Percentiles rank a stretch among this genome's conserved stretches.
Evolutionary conservation across 495 filamentous ascomycete species (phyloP).

Genomic region (Lichenothelia convexa): DNA sequence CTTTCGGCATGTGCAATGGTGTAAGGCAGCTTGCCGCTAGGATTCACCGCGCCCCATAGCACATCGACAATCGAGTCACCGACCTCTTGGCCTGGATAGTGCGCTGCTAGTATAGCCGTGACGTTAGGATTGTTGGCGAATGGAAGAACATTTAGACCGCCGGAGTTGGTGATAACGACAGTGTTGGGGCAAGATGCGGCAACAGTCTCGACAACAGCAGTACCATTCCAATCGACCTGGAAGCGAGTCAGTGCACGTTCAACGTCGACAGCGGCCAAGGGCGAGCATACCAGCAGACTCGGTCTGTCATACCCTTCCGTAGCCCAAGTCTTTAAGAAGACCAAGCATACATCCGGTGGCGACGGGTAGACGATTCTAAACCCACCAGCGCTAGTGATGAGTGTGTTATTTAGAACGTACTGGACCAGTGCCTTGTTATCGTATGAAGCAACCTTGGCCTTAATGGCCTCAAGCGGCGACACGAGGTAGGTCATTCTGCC

Average conservation of each 20-base stretch:
- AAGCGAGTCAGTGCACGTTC: too few relatives aligned
- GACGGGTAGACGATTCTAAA: conserved; percentile 5
- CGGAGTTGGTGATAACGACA: conserved; percentile 16
- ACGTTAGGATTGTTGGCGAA: conserved; percentile 19
- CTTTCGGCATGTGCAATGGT: conserved; percentile 48
- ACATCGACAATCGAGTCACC: conserved; percentile 58
- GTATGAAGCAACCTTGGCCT: conserved; percentile 15
- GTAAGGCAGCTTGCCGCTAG: conserved; percentile 72
- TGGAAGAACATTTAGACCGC: conserved; percentile 12
- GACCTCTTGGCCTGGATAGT: conserved; percentile 26
- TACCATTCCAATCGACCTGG: conserved; percentile 28
- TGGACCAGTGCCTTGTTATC: conserved; percentile 19
- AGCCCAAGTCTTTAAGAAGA: conserved; percentile 37
- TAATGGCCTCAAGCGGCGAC: conserved; percentile 41
- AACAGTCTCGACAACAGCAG: conserved; percentile 13
- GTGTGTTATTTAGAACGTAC: conserved; percentile 24
- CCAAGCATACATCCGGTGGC: conserved; percentile 27
- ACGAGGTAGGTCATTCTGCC: conserved; percentile 31
- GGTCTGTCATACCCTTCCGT: conserved; percentile 37
- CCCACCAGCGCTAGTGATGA: conserved; percentile 14
- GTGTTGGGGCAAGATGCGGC: conserved; percentile 16
- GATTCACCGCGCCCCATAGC: conserved; percentile 57
- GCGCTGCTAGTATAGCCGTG: conserved; percentile 19
- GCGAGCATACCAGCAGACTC: neutral
- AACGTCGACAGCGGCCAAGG: neutral